Conservation (phyloP, 768 basidiomycete genomes). For the Rhodosporidiobolus sp. region DNA sequence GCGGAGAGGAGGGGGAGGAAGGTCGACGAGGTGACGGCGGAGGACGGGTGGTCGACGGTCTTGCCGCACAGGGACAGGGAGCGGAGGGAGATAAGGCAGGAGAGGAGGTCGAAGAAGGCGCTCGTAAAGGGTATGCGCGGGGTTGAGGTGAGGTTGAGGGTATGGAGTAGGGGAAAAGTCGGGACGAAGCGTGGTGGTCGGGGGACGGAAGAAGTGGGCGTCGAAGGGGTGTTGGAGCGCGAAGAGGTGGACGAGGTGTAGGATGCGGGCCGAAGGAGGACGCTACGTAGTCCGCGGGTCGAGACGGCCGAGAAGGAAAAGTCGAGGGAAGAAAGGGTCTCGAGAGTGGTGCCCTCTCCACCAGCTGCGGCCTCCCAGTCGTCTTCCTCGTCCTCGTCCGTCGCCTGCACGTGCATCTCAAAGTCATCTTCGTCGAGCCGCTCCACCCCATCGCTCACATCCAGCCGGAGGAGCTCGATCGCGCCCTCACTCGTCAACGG, state of each 20-base stretch:
- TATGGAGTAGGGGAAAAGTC: slow-evolving; percentile 11
- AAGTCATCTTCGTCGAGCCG: not conserved
- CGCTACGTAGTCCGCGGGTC: not conserved
- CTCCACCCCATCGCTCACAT: slow-evolving; percentile 1
- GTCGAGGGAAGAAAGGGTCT: not conserved
- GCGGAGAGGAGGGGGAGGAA: slow-evolving; percentile 14
- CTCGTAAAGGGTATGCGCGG: slow-evolving; percentile 4
- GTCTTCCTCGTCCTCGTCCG: not conserved
- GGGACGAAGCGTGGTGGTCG: not conserved
- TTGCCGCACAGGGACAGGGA: slow-evolving; percentile 16
- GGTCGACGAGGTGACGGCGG: not conserved
- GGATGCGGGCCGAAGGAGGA: slow-evolving; percentile 1
- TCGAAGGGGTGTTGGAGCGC: not conserved
- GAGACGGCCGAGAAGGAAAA: slow-evolving; percentile 20
- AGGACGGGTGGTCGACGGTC: not conserved
- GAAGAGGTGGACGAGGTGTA: not conserved
- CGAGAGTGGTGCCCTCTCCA: not conserved
- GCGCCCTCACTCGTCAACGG: slow-evolving; percentile 7
- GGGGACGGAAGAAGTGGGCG: not conserved
- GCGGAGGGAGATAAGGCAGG: slow-evolving; percentile 19
- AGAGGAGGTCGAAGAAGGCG: slow-evolving; percentile 13
- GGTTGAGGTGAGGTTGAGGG: slow-evolving; percentile 14
- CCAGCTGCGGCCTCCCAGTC: slow-evolving; percentile 1
- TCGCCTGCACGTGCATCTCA: not conserved
- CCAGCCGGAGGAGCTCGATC: slow-evolving; percentile 2